Evolutionary conservation across 805 yeast species (phyloP).

Genomic region (Trichomonascus vanleenenianus): DNA sequence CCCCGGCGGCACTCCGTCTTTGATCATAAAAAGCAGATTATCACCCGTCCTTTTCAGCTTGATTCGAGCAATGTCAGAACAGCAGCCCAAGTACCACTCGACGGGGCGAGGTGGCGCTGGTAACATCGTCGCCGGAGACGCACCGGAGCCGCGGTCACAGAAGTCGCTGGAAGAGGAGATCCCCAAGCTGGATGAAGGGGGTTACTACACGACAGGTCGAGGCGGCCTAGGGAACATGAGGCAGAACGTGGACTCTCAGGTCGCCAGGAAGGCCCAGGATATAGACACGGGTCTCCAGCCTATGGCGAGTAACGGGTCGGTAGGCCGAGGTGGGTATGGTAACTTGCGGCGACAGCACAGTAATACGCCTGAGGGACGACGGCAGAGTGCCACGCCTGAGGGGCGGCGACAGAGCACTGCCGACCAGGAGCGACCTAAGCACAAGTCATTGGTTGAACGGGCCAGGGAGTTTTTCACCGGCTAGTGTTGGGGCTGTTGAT

Average conservation of each 20-base stretch:
- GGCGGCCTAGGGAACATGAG: slow-evolving; percentile 78
- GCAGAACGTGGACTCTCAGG: slow-evolving; percentile 45
- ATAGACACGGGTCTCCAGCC: slow-evolving; percentile 41
- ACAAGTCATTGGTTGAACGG: slow-evolving; percentile 37
- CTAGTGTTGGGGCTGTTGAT: too few relatives aligned
- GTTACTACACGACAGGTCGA: slow-evolving; percentile 61
- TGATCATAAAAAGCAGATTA: too few relatives aligned
- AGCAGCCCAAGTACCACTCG: slow-evolving; percentile 31
- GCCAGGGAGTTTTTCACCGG: slow-evolving; percentile 35
- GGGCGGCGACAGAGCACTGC: slow-evolving; percentile 21
- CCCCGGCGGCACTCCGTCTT: background rate
- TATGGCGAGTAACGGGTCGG: slow-evolving; percentile 29
- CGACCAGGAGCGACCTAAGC: slow-evolving; percentile 19
- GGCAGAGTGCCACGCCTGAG: slow-evolving; percentile 8
- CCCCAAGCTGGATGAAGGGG: slow-evolving; percentile 41
- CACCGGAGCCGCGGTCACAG: slow-evolving; percentile 48
- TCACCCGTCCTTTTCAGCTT: too few relatives aligned
- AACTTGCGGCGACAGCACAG: slow-evolving; percentile 37
- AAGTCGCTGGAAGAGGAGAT: slow-evolving; percentile 24
- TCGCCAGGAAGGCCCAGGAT: slow-evolving; percentile 59
- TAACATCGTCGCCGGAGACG: slow-evolving; percentile 42
- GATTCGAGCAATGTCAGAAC: background rate
- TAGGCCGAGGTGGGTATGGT: slow-evolving; percentile 64
- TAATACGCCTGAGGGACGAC: slow-evolving; percentile 16
- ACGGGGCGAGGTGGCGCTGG: slow-evolving; percentile 82